A percentile compares a stretch with the other conserved stretches of the same genome.
Conservation (phyloP, 441 rosid genomes). For the Populus hybrid region DNA sequence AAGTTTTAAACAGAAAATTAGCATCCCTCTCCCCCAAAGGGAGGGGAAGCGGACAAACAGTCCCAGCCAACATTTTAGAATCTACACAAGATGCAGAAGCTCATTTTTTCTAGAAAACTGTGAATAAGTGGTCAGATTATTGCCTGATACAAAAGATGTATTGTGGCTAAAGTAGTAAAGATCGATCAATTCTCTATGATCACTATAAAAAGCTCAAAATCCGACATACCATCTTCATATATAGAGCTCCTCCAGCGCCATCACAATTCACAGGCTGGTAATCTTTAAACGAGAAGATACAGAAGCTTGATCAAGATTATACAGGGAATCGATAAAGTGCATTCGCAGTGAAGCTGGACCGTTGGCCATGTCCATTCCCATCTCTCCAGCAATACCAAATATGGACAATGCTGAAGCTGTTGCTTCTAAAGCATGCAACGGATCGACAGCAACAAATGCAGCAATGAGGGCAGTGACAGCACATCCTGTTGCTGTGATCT, state of each 20-base stretch:
- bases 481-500: conserved; percentile 86
- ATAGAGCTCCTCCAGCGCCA: conserved; percentile 18
- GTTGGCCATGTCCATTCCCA: conserved; percentile 62
- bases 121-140: background rate
- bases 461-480: conserved; percentile 73
- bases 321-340: conserved; percentile 76
- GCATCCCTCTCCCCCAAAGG: background rate
- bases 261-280: conserved; percentile 17
- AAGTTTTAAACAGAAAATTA: background rate
- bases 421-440: conserved; percentile 55
- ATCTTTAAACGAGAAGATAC: conserved; percentile 46
- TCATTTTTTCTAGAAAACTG: background rate
- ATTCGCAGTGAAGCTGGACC: conserved; percentile 87
- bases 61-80: background rate
- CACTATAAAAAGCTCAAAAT: background rate
- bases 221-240: conserved; percentile 2
- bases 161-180: background rate
- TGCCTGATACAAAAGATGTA: background rate
- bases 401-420: conserved; percentile 74
- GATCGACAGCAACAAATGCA: conserved; percentile 73
- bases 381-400: conserved; percentile 83
- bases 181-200: background rate
- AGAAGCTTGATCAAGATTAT: conserved; percentile 56
- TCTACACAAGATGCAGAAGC: background rate
- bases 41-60: background rate